Conservation (phyloP, 139 green algal genomes). For the Zygnema cylindricum region DNA sequence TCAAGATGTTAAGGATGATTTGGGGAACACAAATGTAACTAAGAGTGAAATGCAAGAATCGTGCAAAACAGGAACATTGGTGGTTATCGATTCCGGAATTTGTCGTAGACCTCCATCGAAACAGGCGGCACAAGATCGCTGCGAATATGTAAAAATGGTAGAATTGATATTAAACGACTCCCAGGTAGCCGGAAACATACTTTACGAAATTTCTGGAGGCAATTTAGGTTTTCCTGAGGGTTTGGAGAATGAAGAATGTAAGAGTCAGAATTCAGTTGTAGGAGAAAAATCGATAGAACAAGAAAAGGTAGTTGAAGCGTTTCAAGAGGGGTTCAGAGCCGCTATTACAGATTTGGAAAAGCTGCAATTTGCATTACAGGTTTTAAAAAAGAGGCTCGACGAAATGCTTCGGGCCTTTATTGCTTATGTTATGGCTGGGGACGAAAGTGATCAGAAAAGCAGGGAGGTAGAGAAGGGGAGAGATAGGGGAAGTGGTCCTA, state of each 20-base stretch:
- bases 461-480: background rate
- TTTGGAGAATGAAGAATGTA: background rate
- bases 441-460: background rate
- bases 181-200: conserved; percentile 12
- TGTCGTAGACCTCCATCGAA: conserved; percentile 31
- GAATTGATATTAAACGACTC: conserved; percentile 45
- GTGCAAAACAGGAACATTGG: conserved; percentile 6
- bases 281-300: background rate
- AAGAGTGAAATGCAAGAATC: background rate
- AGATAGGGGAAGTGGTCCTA: background rate
- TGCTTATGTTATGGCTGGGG: conserved; percentile 9
- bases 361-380: conserved; percentile 12
- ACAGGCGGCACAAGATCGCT: conserved; percentile 15
- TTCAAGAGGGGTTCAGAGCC: conserved; percentile 32
- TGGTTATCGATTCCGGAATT: conserved; percentile 53
- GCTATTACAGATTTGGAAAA: conserved; percentile 18
- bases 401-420: conserved; percentile 48
- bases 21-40: background rate
- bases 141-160: conserved; percentile 15
- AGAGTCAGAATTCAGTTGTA: background rate
- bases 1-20: background rate
- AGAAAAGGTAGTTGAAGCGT: background rate
- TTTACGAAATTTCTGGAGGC: conserved; percentile 21
- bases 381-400: conserved; percentile 34
- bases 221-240: background rate